A percentile compares a stretch with the other conserved stretches of the same genome.
These are phyloP conservation scores for Solanum chilense DNA, from an alignment of 257 asterid genomes.

Conservation along the genomic window DNA sequence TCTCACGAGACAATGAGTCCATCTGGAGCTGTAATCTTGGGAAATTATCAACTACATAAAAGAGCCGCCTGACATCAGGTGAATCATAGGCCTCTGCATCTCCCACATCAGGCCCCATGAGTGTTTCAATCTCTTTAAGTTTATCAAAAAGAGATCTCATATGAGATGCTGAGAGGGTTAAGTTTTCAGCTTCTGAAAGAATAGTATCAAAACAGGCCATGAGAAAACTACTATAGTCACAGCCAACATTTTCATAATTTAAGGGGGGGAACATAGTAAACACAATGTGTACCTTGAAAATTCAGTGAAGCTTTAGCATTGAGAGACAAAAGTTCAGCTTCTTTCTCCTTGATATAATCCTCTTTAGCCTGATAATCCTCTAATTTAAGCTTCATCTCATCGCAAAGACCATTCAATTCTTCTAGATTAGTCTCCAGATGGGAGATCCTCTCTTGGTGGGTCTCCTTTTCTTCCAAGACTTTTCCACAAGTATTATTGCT, in stretches of 20 bases:
- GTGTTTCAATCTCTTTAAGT: conserved; percentile 44
- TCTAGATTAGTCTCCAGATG: conserved; percentile 58
- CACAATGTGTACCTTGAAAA: conserved; percentile 35
- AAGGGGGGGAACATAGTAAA: background rate
- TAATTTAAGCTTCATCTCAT: conserved; percentile 30
- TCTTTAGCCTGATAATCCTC: conserved; percentile 42
- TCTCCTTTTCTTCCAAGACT: conserved; percentile 50
- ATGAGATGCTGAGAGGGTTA: conserved; percentile 49
- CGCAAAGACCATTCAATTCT: conserved; percentile 26
- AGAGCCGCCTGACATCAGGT: conserved; percentile 45
- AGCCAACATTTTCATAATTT: background rate
- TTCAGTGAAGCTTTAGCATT: conserved; percentile 22
- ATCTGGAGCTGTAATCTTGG: conserved; percentile 32
- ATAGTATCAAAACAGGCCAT: conserved; percentile 1
- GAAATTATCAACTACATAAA: conserved; percentile 54
- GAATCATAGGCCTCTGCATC: conserved; percentile 29
- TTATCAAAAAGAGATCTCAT: conserved; percentile 51
- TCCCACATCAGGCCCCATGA: conserved; percentile 21
- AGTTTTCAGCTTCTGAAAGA: conserved; percentile 52
- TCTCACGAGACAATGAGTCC: conserved; percentile 44
- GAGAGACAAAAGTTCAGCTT: conserved; percentile 36
- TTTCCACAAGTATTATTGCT: conserved; percentile 28
- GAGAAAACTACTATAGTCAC: background rate
- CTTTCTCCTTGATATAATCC: conserved; percentile 37
- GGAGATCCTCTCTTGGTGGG: conserved; percentile 28